Conservation (phyloP, 345 rosid species). For the Citrus trifoliata region DNA sequence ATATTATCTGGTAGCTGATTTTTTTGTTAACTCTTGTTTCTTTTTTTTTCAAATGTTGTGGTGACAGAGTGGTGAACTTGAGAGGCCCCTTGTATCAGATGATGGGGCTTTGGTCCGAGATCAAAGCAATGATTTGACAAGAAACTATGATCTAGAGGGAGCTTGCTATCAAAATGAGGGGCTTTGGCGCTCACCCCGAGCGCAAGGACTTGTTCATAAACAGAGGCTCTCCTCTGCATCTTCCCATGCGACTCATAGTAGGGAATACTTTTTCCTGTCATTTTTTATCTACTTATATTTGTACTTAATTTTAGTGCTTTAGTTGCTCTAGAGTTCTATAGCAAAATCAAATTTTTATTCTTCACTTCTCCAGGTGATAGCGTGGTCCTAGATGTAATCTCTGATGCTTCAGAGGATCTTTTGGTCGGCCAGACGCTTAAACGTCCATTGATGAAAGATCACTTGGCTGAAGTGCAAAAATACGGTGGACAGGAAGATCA, state of each 20-base stretch:
- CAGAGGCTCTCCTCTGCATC: conserved; percentile 58
- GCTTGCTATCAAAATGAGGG: conserved; percentile 62
- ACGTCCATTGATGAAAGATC: conserved; percentile 32
- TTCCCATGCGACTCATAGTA: conserved; percentile 47
- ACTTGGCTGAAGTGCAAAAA: conserved; percentile 39
- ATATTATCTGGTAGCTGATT: not conserved
- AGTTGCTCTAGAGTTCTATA: not conserved
- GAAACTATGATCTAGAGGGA: conserved; percentile 70
- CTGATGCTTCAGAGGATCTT: conserved; percentile 54
- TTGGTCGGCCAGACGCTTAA: conserved; percentile 68
- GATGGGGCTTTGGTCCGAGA: conserved; percentile 34
- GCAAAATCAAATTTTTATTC: not conserved
- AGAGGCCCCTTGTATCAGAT: conserved; percentile 71
- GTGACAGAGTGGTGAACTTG: conserved; percentile 56
- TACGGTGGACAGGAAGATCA: conserved; percentile 33
- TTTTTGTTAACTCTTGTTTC: not conserved
- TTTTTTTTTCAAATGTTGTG: not conserved
- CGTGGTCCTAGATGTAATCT: conserved; percentile 53
- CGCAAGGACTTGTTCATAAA: conserved; percentile 58
- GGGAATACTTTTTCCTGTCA: conserved; percentile 9
- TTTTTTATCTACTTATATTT: not conserved
- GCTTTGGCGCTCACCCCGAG: conserved; percentile 44
- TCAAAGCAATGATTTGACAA: conserved; percentile 49
- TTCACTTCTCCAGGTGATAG: conserved; percentile 51
- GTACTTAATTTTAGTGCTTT: conserved; percentile 10